Conservation (phyloP, 2,329 filamentous ascomycete genomes). For the Phyllosticta citriasiana region DNA sequence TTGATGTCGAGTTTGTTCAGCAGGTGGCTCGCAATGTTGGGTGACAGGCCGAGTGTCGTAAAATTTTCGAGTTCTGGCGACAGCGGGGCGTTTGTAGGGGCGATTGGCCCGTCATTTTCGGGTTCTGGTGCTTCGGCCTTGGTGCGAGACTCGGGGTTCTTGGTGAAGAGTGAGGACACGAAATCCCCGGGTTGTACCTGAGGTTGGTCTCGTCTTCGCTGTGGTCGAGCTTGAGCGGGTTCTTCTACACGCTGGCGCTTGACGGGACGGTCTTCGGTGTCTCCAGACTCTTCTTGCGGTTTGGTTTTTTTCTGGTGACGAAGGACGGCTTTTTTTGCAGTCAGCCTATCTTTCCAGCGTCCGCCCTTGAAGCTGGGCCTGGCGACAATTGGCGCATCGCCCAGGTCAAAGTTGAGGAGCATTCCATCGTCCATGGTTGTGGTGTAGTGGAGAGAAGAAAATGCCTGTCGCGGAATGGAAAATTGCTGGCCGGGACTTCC, state of each 20-base stretch:
- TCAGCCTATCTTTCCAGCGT: conserved; percentile 82
- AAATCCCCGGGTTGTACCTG: conserved; percentile 45
- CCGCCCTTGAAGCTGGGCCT: conserved; percentile 69
- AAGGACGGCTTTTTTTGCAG: conserved; percentile 60
- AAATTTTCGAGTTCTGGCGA: conserved; percentile 78
- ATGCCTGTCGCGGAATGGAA: not conserved
- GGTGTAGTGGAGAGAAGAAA: not conserved
- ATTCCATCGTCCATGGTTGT: conserved; percentile 82
- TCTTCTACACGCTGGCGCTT: conserved; percentile 15
- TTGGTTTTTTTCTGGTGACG: conserved; percentile 38
- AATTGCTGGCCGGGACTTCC: not conserved
- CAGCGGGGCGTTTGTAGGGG: conserved; percentile 85
- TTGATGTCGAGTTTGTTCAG: conserved; percentile 79
- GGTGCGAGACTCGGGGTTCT: conserved; percentile 67
- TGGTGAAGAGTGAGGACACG: conserved; percentile 86
- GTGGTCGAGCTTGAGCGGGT: not conserved
- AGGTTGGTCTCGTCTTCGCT: not conserved
- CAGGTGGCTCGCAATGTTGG: conserved; percentile 70
- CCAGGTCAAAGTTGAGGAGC: conserved; percentile 82
- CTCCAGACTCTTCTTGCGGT: not conserved
- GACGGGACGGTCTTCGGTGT: not conserved
- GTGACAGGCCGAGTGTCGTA: conserved; percentile 71
- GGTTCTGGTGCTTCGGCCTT: conserved; percentile 41
- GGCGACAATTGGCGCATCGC: conserved; percentile 55
- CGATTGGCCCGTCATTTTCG: conserved; percentile 38